Base-by-base conservation (phyloP, 2,329 filamentous ascomycete genomes). In the Onygenales sp. region DNA sequence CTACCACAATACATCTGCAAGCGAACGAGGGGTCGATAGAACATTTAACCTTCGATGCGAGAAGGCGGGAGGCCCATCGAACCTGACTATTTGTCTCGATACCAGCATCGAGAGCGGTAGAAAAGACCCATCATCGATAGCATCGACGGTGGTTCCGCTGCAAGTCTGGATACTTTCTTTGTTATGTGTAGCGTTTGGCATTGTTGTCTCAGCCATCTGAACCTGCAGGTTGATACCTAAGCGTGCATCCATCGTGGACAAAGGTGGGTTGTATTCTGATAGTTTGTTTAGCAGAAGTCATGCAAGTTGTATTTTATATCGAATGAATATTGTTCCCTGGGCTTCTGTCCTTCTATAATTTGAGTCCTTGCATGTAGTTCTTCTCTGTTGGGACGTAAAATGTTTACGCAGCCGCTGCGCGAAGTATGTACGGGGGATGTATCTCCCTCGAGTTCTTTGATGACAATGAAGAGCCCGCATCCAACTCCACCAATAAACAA, bases 1-100 rank as follows among this genome's bases (percentile, higher is more conserved):
- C 21, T 65, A 62, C 52, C 63, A 60, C 57, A 66, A 65, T 54
- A 62, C 60, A 13, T 60, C 56, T 5, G 50, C 52, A 13, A 60
- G 57, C 52, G 56, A 60, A 13, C 41, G 38, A n/a, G 59, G 56
- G 7, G 17, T 50, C 13, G 58, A 60, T 32, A 33, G 42, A 2
- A 50, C 14, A 39, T 60, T 60, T 43, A 55, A 57, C 41, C 27
- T 33, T 36, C 52, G 55, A 9, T 64, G 61, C 46, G 48, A 54
- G 42, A 57, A 52, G 32, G 61, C 61, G 27, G 61, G 61, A 7
- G 61, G 61, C 5, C 61, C 56, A 17, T 61, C 59, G 31, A 50
- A 55, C n/a, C 39, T 53, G 27, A 63, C 60, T 10, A 43, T 60
- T 17, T 63, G 61, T 47, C 51, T 54, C 10, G 58, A 60, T 27